These are phyloP conservation scores for Entomortierella beljakovae DNA, from an alignment of 192 early-diverging fungal species.

Conservation along the genomic window DNA sequence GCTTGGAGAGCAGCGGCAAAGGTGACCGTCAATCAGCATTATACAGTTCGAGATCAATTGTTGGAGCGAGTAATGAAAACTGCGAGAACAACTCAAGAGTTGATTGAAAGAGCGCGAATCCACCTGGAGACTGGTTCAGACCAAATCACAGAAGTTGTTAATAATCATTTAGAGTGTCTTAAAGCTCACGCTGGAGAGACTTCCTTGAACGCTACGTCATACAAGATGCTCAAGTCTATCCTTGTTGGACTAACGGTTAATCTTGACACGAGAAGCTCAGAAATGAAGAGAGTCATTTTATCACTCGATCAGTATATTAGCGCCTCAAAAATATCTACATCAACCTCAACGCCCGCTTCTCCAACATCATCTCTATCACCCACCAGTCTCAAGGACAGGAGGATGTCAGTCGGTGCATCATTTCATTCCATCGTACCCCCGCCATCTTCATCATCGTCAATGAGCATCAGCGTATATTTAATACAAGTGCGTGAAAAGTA, in stretches of 20 bases:
- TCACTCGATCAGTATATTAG: conserved; percentile 33
- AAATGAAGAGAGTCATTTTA: conserved; percentile 40
- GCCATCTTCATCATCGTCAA: background rate
- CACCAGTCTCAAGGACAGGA: background rate
- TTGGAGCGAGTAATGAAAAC: conserved; percentile 50
- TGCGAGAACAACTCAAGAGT: conserved; percentile 38
- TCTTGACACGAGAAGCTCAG: conserved; percentile 46
- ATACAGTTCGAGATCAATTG: conserved; percentile 41
- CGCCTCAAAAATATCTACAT: background rate
- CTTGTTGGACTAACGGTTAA: conserved; percentile 41
- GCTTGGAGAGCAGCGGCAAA: conserved; percentile 47
- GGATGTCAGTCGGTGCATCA: conserved; percentile 15
- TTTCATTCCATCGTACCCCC: background rate
- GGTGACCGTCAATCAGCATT: conserved; percentile 52
- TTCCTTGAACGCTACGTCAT: conserved; percentile 10
- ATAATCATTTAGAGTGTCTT: conserved; percentile 41
- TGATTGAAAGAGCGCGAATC: conserved; percentile 32
- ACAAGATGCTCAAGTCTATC: conserved; percentile 49
- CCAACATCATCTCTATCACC: conserved; percentile 12
- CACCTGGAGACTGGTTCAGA: conserved; percentile 52
- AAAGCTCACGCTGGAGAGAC: conserved; percentile 27
- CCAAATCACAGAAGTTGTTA: conserved; percentile 34
- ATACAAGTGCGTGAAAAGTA: conserved; percentile 34
- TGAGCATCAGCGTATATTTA: conserved; percentile 22
- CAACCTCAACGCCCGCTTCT: conserved; percentile 28